phyloP scores from a whole-genome alignment of 805 yeast genomes.

The Teunomyces stri region DNA sequence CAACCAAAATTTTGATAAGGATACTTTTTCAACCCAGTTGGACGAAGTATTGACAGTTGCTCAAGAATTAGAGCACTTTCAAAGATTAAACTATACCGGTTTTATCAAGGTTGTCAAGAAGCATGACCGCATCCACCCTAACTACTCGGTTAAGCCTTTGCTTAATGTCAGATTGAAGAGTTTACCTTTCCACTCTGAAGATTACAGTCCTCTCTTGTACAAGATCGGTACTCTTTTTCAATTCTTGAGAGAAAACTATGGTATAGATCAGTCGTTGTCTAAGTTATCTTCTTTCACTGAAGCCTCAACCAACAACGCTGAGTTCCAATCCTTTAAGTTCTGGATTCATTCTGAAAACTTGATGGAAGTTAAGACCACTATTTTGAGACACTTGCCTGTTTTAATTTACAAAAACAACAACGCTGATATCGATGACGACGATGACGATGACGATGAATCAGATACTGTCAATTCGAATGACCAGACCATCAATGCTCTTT shows the following conservation, averaged over 20 bases:
- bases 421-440: constrained; percentile 48
- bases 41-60: constrained; percentile 75
- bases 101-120: constrained; percentile 92
- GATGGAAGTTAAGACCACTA: constrained; percentile 96
- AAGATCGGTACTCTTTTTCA: constrained; percentile 79
- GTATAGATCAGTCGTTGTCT: constrained; percentile 46
- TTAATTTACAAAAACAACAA: constrained; percentile 61
- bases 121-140: constrained; percentile 87
- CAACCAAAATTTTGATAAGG: constrained; percentile 49
- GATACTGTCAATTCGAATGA: constrained; percentile 33
- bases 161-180: constrained; percentile 83
- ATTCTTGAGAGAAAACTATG: constrained; percentile 72
- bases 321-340: constrained; percentile 72
- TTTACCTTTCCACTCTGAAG: constrained; percentile 91
- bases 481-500: constrained; percentile 81
- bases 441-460: constrained; percentile 53
- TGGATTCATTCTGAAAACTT: constrained; percentile 97
- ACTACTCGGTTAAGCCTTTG: constrained; percentile 86
- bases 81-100: constrained; percentile 91
- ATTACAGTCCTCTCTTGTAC: constrained; percentile 86
- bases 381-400: constrained; percentile 90
- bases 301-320: constrained; percentile 29
- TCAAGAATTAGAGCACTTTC: constrained; percentile 84
- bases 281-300: constrained; percentile 50
- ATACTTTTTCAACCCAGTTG: constrained; percentile 59